Evolutionary conservation across 768 basidiomycete genomes (phyloP).

Genomic region (Lactarius indigo): DNA sequence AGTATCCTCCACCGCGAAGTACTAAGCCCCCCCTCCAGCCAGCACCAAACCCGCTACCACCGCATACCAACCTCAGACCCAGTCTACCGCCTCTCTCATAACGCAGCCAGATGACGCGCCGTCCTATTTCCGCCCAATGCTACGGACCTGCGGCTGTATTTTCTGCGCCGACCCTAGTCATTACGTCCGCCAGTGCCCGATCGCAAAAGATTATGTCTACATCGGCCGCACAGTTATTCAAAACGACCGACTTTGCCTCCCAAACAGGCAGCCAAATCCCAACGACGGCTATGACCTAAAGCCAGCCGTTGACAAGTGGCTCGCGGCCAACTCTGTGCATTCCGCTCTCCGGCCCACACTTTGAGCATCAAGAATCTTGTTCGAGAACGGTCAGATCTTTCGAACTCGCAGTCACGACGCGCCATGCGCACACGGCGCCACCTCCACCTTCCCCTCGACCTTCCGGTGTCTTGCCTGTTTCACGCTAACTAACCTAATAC

Average conservation of each 20-base stretch:
- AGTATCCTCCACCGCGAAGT: background rate
- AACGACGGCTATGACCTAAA: background rate
- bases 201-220: background rate
- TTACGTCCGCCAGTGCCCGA: background rate
- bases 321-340: background rate
- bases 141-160: background rate
- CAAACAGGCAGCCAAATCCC: background rate
- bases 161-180: background rate
- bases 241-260: background rate
- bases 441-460: background rate
- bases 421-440: background rate
- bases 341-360: background rate
- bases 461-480: background rate
- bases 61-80: background rate
- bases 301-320: background rate
- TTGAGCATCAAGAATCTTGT: background rate
- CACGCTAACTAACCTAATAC: background rate
- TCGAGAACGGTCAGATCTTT: background rate
- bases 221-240: background rate
- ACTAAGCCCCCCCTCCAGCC: background rate
- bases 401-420: background rate
- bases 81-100: background rate
- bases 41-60: background rate
- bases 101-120: background rate
- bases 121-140: background rate